Evolutionary conservation across 352 stramenopile genomes (phyloP), one percentile per base, ranked within the genome.

Genomic region (Aphanomyces cochlioides): DNA sequence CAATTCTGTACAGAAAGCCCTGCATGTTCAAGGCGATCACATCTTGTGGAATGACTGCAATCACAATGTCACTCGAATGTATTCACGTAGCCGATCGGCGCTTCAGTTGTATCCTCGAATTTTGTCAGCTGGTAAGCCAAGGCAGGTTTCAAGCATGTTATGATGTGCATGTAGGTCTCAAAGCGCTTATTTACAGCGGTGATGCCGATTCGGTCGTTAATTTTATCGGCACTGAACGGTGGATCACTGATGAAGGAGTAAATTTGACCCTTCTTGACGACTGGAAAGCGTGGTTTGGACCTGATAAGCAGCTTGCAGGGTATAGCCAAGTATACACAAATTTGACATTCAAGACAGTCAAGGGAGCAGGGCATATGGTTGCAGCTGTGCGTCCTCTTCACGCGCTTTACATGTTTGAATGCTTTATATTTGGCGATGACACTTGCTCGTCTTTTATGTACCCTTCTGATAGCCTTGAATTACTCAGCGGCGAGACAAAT

Each of bases 291-390:
- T 92, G 85, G 85, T 90, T 90, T 57, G 83, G 83, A 19, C 82
- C 83, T 0, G 85, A 90, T 73, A 48, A 71, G 21, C 91, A 97
- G 74, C 79, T 97, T 69, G 91, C 81, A 7, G 91, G 91, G 15
- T 92, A 96, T 74, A 78, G 92, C 19, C 83, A 95, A 63, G 84
- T 90, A 72, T 97, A 89, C 74, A 74, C 96, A 1, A 87, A 84
- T 4, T 60, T 97, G 15, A 87, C 80, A 5, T 98, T 96, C 79
- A 81, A 96, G 66, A 98, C 92, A 0, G 92, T 98, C 73, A 93
- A 96, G 68, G 92, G 90, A 15, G 88, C 89, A 15, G 93, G 93
- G 1, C 91, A 97, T 77, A 95, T 97, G 84, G 92, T 97, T 36
- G 59, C 83, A 7, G 67, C 67, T 12, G 43, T 58, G 5, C 67